Percentiles rank a stretch among this genome's conserved stretches.
These are phyloP conservation scores for Hypoxylon sp. DNA, from an alignment of 2,329 filamentous ascomycete genomes.

Conservation along the genomic window DNA sequence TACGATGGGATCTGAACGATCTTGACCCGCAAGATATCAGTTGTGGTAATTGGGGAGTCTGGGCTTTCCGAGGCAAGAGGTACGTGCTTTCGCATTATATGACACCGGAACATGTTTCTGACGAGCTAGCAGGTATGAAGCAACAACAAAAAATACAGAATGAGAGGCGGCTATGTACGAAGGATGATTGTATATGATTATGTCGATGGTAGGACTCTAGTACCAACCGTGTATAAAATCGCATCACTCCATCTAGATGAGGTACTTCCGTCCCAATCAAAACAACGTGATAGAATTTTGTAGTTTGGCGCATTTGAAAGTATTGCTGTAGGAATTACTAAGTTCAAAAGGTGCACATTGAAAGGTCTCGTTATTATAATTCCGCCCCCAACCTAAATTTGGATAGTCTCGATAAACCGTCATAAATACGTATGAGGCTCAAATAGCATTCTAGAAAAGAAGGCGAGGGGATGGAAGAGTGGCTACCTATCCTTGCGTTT, in stretches of 20 bases:
- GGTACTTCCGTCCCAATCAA: background rate
- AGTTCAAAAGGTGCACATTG: background rate
- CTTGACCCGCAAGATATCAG: constrained; percentile 93
- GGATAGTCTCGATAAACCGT: constrained; percentile 10
- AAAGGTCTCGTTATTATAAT: background rate
- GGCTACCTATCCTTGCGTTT: constrained; percentile 34
- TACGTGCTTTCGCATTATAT: constrained; percentile 61
- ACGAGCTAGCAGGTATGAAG: constrained; percentile 70
- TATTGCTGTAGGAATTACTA: constrained; percentile 2
- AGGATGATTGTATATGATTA: constrained; percentile 10
- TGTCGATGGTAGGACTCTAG: constrained; percentile 5
- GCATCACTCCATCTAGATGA: constrained; percentile 21
- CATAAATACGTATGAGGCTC: constrained; percentile 31
- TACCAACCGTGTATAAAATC: constrained; percentile 24
- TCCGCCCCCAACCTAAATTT: background rate
- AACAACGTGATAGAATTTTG: background rate
- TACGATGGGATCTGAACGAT: constrained; percentile 98
- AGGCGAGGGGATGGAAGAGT: constrained; percentile 2
- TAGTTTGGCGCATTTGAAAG: background rate
- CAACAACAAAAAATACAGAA: constrained; percentile 67
- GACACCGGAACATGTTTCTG: constrained; percentile 48
- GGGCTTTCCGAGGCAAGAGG: constrained; percentile 98
- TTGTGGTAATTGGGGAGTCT: constrained; percentile 96
- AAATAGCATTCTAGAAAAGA: constrained; percentile 14
- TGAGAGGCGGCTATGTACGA: constrained; percentile 29